A percentile compares a stretch with the other conserved stretches of the same genome.
These are phyloP conservation scores for Dictyostelium intermedium DNA, from an alignment of 78 protist genomes.

Conservation along the genomic window DNA sequence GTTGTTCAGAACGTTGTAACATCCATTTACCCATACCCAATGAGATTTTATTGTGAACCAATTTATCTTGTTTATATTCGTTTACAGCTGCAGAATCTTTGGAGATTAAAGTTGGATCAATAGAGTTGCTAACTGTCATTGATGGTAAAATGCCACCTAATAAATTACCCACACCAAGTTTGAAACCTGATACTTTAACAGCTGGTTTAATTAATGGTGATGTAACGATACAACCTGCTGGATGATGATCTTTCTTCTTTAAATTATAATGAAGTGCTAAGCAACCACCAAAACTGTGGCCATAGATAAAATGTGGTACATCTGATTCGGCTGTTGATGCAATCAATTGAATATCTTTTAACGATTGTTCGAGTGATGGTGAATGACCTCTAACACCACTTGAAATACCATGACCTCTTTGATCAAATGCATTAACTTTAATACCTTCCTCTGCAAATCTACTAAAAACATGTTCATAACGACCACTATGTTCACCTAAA, in stretches of 20 bases:
- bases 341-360: conserved; percentile 42
- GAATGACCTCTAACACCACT: conserved; percentile 61
- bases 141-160: conserved; percentile 20
- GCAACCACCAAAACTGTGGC: conserved; percentile 75
- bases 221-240: conserved; percentile 70
- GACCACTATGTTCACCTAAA: conserved; percentile 62
- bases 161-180: conserved; percentile 37
- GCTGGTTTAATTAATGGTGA: conserved; percentile 61
- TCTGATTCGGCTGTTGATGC: conserved; percentile 33
- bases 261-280: conserved; percentile 47
- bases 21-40: conserved; percentile 66
- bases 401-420: conserved; percentile 69
- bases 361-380: conserved; percentile 68
- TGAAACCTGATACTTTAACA: background rate
- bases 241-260: conserved; percentile 31
- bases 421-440: conserved; percentile 59
- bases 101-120: conserved; percentile 30
- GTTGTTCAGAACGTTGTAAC: conserved; percentile 26
- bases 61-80: conserved; percentile 6
- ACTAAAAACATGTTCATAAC: conserved; percentile 64
- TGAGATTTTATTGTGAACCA: conserved; percentile 53
- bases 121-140: background rate
- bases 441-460: conserved; percentile 54
- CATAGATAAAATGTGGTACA: conserved; percentile 76
- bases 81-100: conserved; percentile 9